These are phyloP conservation scores for Penicillium griseofulvum DNA, from an alignment of 2,329 filamentous ascomycete genomes.

Conservation along the genomic window DNA sequence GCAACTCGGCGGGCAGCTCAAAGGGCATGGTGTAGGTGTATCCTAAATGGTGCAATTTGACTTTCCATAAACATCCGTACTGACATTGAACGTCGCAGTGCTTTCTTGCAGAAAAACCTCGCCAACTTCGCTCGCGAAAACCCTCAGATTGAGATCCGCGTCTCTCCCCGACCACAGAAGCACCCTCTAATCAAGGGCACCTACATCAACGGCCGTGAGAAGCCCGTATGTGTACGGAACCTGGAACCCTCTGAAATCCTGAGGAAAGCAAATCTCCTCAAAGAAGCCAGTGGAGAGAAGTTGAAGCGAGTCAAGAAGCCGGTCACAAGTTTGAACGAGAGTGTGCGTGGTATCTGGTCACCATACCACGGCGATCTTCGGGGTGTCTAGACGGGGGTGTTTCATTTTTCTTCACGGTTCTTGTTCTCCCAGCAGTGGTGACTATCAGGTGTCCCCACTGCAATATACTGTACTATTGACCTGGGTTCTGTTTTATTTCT, in stretches of 20 bases:
- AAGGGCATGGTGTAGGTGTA: slow-evolving; percentile 81
- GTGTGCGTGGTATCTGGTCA: slow-evolving; percentile 64
- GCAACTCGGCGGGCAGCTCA: slow-evolving; percentile 92
- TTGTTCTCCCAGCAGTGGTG: slow-evolving; percentile 9
- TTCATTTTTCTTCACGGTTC: slow-evolving; percentile 8
- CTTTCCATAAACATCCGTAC: background rate
- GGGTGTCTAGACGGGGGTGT: slow-evolving; percentile 41
- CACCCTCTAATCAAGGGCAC: slow-evolving; percentile 86
- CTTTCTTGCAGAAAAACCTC: slow-evolving; percentile 77
- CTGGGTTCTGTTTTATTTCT: slow-evolving; percentile 16
- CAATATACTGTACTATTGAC: slow-evolving; percentile 32
- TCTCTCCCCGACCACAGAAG: slow-evolving; percentile 84
- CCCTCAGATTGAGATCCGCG: slow-evolving; percentile 84
- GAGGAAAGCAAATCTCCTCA: slow-evolving; percentile 63
- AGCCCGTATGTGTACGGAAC: slow-evolving; percentile 86
- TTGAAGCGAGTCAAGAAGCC: slow-evolving; percentile 56
- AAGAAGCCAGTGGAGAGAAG: slow-evolving; percentile 50
- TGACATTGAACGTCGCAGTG: slow-evolving; percentile 47
- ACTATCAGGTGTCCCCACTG: slow-evolving; percentile 14
- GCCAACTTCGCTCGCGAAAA: slow-evolving; percentile 75
- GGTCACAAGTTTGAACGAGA: slow-evolving; percentile 61
- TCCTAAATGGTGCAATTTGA: background rate
- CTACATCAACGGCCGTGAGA: slow-evolving; percentile 87
- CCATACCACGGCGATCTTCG: slow-evolving; percentile 59
- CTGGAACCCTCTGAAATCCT: slow-evolving; percentile 76